Percentiles rank a stretch among this genome's conserved stretches.
phyloP scores from a whole-genome alignment of 306 rosid genomes.

The Acmispon strigosus region DNA sequence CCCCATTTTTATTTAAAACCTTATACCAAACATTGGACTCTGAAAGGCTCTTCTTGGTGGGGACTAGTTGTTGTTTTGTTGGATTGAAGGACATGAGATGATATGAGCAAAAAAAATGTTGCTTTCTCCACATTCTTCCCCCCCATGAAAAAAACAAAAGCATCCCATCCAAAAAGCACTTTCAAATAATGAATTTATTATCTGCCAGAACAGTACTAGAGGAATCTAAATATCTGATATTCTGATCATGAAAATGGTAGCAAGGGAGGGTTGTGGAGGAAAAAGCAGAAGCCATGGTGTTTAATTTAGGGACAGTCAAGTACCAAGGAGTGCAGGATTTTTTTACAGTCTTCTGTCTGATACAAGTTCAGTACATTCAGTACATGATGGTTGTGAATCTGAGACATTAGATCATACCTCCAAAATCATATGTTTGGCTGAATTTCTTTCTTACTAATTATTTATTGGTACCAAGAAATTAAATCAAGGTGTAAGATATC shows the following conservation, averaged over 20 bases:
- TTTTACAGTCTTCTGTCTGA: conserved; percentile 22
- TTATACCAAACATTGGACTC: conserved; percentile 29
- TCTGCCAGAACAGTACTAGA: not conserved
- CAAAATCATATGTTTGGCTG: conserved; percentile 10
- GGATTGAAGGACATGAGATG: conserved; percentile 15
- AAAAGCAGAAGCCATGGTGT: not conserved
- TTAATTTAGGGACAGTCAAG: conserved; percentile 12
- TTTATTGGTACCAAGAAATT: not conserved
- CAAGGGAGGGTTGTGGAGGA: not conserved
- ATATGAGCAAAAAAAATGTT: not conserved
- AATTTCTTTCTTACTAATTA: not conserved
- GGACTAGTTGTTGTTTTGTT: conserved; percentile 37
- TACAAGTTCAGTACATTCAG: conserved; percentile 1
- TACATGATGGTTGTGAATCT: not conserved
- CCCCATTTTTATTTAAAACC: conserved; percentile 25
- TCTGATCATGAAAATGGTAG: not conserved
- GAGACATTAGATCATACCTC: not conserved
- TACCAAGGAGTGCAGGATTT: conserved; percentile 18
- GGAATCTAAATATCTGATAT: conserved; percentile 16
- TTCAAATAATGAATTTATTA: not conserved
- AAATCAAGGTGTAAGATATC: conserved; percentile 5
- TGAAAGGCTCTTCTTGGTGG: conserved; percentile 37
- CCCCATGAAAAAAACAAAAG: conserved; percentile 33
- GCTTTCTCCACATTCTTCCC: conserved; percentile 48
- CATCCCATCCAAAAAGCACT: conserved; percentile 18